phyloP scores from a whole-genome alignment of 768 basidiomycete genomes.

The Porpolomopsis calyptriformis region DNA sequence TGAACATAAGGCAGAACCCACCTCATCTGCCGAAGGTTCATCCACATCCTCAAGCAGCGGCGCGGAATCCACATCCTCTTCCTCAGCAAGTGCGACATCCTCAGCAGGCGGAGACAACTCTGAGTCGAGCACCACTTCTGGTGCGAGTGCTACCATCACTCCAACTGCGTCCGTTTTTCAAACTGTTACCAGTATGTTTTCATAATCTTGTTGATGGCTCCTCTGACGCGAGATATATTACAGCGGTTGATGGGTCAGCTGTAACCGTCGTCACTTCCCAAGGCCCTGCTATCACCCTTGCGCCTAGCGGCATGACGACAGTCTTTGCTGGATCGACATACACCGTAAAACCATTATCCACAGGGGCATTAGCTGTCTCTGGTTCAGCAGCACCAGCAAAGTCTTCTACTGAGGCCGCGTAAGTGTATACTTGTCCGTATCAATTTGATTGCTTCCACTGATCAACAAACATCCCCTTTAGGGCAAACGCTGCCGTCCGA shows the following conservation, averaged over 20 bases:
- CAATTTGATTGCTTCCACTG: not conserved
- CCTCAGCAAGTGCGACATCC: not conserved
- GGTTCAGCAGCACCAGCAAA: not conserved
- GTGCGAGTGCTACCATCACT: no score
- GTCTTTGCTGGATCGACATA: constrained; percentile 7
- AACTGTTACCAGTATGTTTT: constrained; percentile 5
- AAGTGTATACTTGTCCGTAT: not conserved
- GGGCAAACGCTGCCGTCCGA: not conserved
- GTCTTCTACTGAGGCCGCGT: not conserved
- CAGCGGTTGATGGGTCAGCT: constrained; percentile 3
- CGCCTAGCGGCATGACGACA: constrained; percentile 6
- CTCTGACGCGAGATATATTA: not conserved
- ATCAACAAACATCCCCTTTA: not conserved
- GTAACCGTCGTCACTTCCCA: constrained; percentile 10
- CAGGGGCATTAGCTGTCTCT: constrained; percentile 1
- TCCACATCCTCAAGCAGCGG: not conserved
- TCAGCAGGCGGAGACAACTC: not conserved
- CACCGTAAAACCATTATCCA: constrained; percentile 2
- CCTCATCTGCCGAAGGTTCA: not conserved
- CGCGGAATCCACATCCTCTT: not conserved
- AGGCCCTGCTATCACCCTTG: constrained; percentile 12
- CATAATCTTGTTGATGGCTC: not conserved
- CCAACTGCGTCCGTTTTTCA: not conserved
- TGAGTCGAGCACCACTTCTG: not conserved
- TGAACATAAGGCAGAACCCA: not conserved